Conservation (phyloP, 2,329 filamentous ascomycete genomes). For the Knufia petricola region DNA sequence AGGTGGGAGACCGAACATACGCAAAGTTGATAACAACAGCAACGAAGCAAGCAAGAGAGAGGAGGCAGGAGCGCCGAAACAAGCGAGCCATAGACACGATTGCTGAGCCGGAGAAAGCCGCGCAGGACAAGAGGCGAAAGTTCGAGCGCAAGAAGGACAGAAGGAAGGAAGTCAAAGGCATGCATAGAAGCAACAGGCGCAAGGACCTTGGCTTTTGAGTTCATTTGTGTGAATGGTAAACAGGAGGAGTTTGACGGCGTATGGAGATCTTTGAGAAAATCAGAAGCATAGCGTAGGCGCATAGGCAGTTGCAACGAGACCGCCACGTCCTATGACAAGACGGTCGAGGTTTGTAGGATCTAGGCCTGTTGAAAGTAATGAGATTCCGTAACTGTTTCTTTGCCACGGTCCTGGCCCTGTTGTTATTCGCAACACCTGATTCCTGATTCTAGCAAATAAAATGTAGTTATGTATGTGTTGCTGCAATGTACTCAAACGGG, state of each 20-base stretch:
- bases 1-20: constrained; percentile 71
- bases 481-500: too few relatives aligned
- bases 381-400: too few relatives aligned
- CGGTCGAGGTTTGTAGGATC: too few relatives aligned
- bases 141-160: constrained; percentile 74
- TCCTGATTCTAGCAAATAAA: too few relatives aligned
- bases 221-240: neutral
- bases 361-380: too few relatives aligned
- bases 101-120: constrained; percentile 67
- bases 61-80: constrained; percentile 61
- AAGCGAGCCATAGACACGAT: constrained; percentile 90
- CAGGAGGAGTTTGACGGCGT: neutral
- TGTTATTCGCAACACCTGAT: too few relatives aligned
- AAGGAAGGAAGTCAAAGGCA: constrained; percentile 66
- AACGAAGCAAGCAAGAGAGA: constrained; percentile 59
- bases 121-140: constrained; percentile 70
- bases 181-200: constrained; percentile 62
- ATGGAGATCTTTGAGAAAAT: neutral
- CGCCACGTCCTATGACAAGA: too few relatives aligned
- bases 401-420: too few relatives aligned
- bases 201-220: constrained; percentile 6
- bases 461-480: too few relatives aligned
- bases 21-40: constrained; percentile 64
- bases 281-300: neutral
- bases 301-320: too few relatives aligned